A percentile compares a stretch with the other conserved stretches of the same genome.
phyloP scores from a whole-genome alignment of 2,329 filamentous ascomycete species.

The Diaporthe vaccinii region DNA sequence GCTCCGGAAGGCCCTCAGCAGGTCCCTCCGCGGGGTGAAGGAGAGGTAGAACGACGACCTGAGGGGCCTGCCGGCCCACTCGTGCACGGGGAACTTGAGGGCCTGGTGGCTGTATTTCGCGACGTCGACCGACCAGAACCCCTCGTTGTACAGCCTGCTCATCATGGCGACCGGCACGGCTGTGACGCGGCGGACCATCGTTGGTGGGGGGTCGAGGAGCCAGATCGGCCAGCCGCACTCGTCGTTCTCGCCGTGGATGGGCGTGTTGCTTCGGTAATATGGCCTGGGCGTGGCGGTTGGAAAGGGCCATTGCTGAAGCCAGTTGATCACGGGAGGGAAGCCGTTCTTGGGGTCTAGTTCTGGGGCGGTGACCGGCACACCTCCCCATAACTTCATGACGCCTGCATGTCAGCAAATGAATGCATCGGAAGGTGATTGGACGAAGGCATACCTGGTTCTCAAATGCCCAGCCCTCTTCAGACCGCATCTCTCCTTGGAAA shows the following conservation, averaged over 20 bases:
- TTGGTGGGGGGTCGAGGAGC: conserved; percentile 5
- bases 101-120: neutral
- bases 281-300: neutral
- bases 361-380: neutral
- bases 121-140: neutral
- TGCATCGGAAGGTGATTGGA: neutral
- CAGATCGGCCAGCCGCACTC: conserved; percentile 1
- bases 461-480: conserved; percentile 14
- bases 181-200: neutral
- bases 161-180: conserved; percentile 23
- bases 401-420: neutral
- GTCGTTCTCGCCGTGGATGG: neutral
- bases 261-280: neutral
- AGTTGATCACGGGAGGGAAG: neutral
- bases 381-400: neutral
- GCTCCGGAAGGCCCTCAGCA: neutral
- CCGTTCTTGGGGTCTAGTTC: neutral
- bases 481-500: neutral
- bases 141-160: neutral
- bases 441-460: neutral
- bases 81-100: neutral
- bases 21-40: too few relatives aligned
- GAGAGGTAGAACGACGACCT: neutral
- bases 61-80: neutral
- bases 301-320: neutral